Evolutionary conservation across 2,329 filamentous ascomycete species (phyloP), one percentile per base, ranked within the genome.

Genomic region (Huntiella decipiens): DNA sequence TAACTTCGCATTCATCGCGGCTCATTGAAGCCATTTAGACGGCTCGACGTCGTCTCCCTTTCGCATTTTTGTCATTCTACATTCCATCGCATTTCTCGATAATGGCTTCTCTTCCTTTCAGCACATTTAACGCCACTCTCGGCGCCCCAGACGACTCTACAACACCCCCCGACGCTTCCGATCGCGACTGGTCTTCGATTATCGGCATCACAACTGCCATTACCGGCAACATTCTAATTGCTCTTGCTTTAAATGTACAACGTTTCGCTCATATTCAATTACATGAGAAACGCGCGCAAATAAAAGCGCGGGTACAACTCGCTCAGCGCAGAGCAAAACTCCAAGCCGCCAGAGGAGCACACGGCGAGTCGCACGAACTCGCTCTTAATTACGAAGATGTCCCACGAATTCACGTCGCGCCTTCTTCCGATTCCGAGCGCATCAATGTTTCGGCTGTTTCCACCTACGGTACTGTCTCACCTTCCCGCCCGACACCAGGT

Each of bases 121-220:
- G 41, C 36, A 31, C 47, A 17, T 28, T 42, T 33, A 45, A 50
- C 41, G 46, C 48, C 35, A 47, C 45, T 19, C 19, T 47, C 35
- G 34, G 40, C 45, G 22, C 44, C 19, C 31, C 36, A 33, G 22
- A 33, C 17, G 41, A 47, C 6, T 34, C 41, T 8, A 43, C 42
- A 5, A 34, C 32, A 19, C 45, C 45, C 16, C 51, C 55, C 32
- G 56, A 55, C 45, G 57, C 64, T 33, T 58, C 61, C 31, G 66
- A 64, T 40, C 65, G 70, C 52, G 67, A 78, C 59, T 96, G 88
- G 87, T 93, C 86, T 40, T 92, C 86, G 19, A 67, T 96, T 45
- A 96, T 98, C 57, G 91, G 91, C 54, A 95, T 98, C 56, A 63
- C 88, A 45, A 93, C 87, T 2, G 87, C 91, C 43, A 92, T 98